A percentile compares a stretch with the other conserved stretches of the same genome.
Evolutionary conservation across 305 asterid genomes (phyloP).

Genomic region (Fraxinus paxiana): DNA sequence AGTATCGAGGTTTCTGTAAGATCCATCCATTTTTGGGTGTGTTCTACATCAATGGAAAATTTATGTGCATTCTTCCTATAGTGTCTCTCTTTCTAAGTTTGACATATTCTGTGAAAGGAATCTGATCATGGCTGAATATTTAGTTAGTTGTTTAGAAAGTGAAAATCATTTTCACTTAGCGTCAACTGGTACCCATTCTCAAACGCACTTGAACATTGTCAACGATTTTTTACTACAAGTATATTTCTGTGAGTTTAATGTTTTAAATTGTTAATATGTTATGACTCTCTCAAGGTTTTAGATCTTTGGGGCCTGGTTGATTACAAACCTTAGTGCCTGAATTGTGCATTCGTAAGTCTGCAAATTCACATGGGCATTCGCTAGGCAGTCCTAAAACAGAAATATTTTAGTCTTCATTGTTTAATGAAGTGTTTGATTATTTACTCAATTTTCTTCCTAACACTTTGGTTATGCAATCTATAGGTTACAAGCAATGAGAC

Average conservation of each 20-base stretch:
- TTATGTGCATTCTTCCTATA: not conserved
- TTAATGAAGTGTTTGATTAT: slow-evolving; percentile 16
- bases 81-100: not conserved
- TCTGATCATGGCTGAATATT: not conserved
- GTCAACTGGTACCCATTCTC: slow-evolving; percentile 9
- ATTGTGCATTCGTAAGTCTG: slow-evolving; percentile 3
- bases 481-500: slow-evolving; percentile 89
- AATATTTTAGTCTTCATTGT: slow-evolving; percentile 10
- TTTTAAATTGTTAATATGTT: not conserved
- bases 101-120: not conserved
- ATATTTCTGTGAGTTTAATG: slow-evolving; percentile 9
- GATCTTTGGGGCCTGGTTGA: slow-evolving; percentile 5
- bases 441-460: slow-evolving; percentile 15
- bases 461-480: slow-evolving; percentile 23
- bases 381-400: slow-evolving; percentile 5
- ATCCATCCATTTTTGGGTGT: slow-evolving; percentile 3
- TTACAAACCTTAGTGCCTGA: not conserved
- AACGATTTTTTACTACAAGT: not conserved
- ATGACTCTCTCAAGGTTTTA: slow-evolving; percentile 3
- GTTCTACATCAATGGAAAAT: not conserved
- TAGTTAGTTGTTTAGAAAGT: slow-evolving; percentile 7
- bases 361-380: not conserved
- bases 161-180: slow-evolving; percentile 2
- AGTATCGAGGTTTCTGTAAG: slow-evolving; percentile 2
- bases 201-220: not conserved